Evolutionary conservation across 106 monocot species (phyloP).

Genomic region (Allium fistulosum): DNA sequence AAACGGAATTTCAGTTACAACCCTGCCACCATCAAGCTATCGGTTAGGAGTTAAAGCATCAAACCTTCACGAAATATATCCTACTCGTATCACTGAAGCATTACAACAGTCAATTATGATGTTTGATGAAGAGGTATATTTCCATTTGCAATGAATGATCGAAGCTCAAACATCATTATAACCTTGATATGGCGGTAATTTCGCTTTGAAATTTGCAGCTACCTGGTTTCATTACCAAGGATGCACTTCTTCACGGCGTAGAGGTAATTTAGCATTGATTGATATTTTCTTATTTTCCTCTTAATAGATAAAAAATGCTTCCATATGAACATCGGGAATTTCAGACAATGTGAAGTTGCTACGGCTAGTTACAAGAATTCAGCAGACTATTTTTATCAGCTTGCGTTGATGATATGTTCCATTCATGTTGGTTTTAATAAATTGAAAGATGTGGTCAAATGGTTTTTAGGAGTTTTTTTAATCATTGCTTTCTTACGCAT

Average conservation of each 20-base stretch:
- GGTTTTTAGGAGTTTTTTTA: too few species aligned
- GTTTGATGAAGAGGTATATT: conserved; percentile 79
- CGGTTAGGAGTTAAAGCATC: conserved; percentile 75
- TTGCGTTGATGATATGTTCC: too few species aligned
- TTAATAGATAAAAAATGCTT: not conserved
- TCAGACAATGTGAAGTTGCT: too few species aligned
- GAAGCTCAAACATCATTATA: too few species aligned
- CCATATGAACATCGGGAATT: too few species aligned
- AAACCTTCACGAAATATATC: conserved; percentile 76
- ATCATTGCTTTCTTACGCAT: too few species aligned
- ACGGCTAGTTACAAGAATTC: too few species aligned
- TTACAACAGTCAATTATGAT: conserved; percentile 57
- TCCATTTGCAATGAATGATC: not conserved
- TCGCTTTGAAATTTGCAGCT: conserved; percentile 38
- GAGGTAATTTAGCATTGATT: conserved; percentile 45
- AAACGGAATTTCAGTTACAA: conserved; percentile 37
- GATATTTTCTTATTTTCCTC: not conserved
- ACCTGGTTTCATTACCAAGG: conserved; percentile 78
- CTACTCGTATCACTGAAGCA: conserved; percentile 63
- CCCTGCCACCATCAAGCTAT: conserved; percentile 85
- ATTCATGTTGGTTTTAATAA: too few species aligned
- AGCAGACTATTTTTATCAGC: too few species aligned
- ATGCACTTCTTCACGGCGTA: conserved; percentile 96
- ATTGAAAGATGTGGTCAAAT: too few species aligned
- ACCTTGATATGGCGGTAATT: not conserved